These are phyloP conservation scores for Lodderomyces pseudojiufengensis DNA, from an alignment of 1,139 yeast species.

Conservation along the genomic window DNA sequence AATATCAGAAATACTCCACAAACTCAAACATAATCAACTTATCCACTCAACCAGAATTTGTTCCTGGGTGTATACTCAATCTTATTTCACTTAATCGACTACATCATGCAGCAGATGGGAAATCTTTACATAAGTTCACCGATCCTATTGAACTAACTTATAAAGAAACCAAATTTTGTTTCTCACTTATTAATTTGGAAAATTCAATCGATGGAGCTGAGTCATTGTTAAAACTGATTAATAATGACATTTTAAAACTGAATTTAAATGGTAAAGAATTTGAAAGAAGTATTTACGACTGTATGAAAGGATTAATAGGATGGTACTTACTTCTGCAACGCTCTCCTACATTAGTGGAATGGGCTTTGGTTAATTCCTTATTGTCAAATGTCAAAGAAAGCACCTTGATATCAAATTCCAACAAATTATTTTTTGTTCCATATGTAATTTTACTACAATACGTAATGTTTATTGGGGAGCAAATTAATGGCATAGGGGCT, in stretches of 20 bases:
- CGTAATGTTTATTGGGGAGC: conserved; percentile 12
- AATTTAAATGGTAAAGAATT: conserved; percentile 4
- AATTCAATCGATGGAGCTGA: conserved; percentile 19
- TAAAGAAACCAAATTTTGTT: conserved; percentile 20
- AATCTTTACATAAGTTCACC: conserved; percentile 16
- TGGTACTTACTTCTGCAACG: conserved; percentile 36
- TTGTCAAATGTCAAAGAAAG: conserved; percentile 6
- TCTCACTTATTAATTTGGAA: conserved; percentile 25
- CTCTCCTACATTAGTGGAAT: conserved; percentile 18
- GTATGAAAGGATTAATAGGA: conserved; percentile 23
- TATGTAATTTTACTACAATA: conserved; percentile 23
- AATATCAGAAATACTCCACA: neutral
- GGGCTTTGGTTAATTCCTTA: conserved; percentile 14
- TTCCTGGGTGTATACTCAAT: conserved; percentile 12
- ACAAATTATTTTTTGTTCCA: conserved; percentile 16
- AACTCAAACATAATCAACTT: conserved; percentile 5
- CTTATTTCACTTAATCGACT: conserved; percentile 21
- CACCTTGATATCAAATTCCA: neutral
- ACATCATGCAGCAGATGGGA: conserved; percentile 18
- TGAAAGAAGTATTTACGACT: conserved; percentile 16
- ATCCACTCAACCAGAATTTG: conserved; percentile 8
- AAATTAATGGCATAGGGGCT: conserved; percentile 4
- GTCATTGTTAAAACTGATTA: conserved; percentile 16
- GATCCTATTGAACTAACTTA: conserved; percentile 20
- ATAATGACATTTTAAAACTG: conserved; percentile 11